Evolutionary conservation across 441 rosid species (phyloP).

Genomic region (Jatropha multifida): DNA sequence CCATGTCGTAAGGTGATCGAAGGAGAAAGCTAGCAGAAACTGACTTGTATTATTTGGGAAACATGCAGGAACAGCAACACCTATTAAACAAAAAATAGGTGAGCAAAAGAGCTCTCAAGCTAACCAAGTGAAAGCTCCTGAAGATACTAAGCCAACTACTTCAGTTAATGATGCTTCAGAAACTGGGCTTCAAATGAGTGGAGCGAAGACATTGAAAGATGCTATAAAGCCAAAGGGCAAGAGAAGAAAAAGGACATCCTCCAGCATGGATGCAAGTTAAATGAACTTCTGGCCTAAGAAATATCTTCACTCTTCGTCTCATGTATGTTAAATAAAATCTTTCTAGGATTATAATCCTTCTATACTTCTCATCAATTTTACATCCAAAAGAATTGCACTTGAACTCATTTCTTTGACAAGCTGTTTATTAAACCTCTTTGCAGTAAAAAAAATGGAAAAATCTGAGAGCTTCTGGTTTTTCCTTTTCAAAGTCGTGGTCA

Average conservation of each 20-base stretch:
- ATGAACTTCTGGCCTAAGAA: constrained; percentile 6
- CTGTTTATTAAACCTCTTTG: neutral
- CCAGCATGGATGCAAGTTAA: constrained; percentile 24
- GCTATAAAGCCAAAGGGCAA: constrained; percentile 76
- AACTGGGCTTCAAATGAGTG: constrained; percentile 28
- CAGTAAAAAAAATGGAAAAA: neutral
- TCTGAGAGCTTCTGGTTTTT: neutral
- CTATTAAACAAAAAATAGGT: constrained; percentile 28
- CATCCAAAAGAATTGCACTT: neutral
- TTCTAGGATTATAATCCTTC: neutral
- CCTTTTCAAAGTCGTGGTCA: neutral
- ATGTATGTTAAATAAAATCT: constrained; percentile 1
- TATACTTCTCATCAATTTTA: neutral
- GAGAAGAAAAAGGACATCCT: constrained; percentile 47
- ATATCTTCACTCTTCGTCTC: neutral
- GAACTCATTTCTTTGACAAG: neutral
- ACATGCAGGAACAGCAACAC: constrained; percentile 31
- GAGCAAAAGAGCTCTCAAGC: constrained; percentile 25
- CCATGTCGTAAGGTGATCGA: neutral
- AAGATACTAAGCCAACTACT: constrained; percentile 30
- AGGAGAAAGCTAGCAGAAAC: neutral
- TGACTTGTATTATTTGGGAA: constrained; percentile 12
- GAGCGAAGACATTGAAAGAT: constrained; percentile 67
- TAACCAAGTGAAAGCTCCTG: constrained; percentile 35
- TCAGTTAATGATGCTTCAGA: constrained; percentile 25